A percentile compares a stretch with the other conserved stretches of the same genome.
Conservation (phyloP, 225 moss, liverwort and hornwort species). For the Sphagnum tenellum region DNA sequence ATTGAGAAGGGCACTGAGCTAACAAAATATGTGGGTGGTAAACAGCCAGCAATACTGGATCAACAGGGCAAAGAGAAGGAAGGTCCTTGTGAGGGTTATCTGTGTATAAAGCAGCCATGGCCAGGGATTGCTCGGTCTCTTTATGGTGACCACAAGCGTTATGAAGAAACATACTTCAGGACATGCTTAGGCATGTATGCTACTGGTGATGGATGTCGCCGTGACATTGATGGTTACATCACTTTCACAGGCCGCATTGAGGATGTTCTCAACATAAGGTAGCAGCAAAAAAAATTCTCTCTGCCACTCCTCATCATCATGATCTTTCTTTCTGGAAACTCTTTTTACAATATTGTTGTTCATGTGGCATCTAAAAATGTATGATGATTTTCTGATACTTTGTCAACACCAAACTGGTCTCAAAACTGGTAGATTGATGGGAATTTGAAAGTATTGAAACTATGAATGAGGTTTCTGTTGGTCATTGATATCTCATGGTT, state of each 20-base stretch:
- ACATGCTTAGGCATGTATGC: constrained; percentile 56
- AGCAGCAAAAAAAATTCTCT: not conserved
- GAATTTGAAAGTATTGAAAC: too few species aligned
- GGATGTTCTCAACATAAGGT: constrained; percentile 70
- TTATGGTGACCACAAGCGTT: constrained; percentile 61
- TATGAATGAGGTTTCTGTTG: too few species aligned
- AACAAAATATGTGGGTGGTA: not conserved
- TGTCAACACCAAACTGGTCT: too few species aligned
- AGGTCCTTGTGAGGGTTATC: constrained; percentile 53
- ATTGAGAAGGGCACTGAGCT: too few species aligned
- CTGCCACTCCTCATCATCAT: too few species aligned
- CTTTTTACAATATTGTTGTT: too few species aligned
- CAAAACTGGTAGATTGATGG: too few species aligned
- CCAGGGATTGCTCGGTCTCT: constrained; percentile 69
- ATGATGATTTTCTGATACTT: too few species aligned
- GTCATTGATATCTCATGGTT: too few species aligned
- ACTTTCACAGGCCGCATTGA: constrained; percentile 78
- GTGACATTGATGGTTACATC: constrained; percentile 60
- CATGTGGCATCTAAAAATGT: too few species aligned
- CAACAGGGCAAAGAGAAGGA: constrained; percentile 56
- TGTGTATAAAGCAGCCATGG: constrained; percentile 75
- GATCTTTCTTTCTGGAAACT: too few species aligned
- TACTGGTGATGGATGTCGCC: constrained; percentile 75
- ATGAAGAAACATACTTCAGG: constrained; percentile 57
- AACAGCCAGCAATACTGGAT: constrained; percentile 54